Evolutionary conservation across 192 early-diverging fungal genomes (phyloP).

Genomic region (Coemansia sp.): DNA sequence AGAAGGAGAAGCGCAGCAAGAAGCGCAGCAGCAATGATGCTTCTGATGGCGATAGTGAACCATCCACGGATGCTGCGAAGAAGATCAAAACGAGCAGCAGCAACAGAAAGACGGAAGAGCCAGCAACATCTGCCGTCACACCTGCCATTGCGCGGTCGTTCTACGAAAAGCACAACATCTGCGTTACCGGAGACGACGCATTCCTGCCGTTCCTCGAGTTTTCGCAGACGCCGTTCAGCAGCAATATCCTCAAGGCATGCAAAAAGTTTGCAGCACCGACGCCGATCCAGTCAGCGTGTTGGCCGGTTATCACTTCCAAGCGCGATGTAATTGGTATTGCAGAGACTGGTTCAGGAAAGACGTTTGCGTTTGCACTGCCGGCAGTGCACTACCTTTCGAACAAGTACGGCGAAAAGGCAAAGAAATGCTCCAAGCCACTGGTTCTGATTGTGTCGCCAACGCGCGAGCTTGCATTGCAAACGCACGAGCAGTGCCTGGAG

Average conservation of each 20-base stretch:
- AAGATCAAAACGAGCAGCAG: slow-evolving; percentile 32
- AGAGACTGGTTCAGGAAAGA: slow-evolving; percentile 95
- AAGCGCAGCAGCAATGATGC: slow-evolving; percentile 32
- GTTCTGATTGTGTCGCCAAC: slow-evolving; percentile 92
- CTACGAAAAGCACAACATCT: slow-evolving; percentile 64
- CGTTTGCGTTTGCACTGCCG: slow-evolving; percentile 91
- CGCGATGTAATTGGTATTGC: slow-evolving; percentile 95
- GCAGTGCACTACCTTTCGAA: slow-evolving; percentile 77
- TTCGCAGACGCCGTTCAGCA: slow-evolving; percentile 67
- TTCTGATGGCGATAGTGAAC: slow-evolving; percentile 11
- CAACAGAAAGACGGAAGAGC: not conserved
- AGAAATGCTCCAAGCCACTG: slow-evolving; percentile 67
- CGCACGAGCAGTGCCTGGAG: slow-evolving; percentile 81
- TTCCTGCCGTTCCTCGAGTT: slow-evolving; percentile 76
- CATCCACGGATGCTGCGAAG: slow-evolving; percentile 22
- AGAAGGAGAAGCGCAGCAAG: slow-evolving; percentile 38
- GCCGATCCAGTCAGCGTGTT: slow-evolving; percentile 90
- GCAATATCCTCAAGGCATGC: slow-evolving; percentile 63
- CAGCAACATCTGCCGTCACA: slow-evolving; percentile 17
- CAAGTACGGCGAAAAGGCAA: slow-evolving; percentile 64
- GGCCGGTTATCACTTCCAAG: slow-evolving; percentile 81
- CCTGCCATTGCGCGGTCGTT: slow-evolving; percentile 47
- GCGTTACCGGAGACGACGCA: slow-evolving; percentile 57
- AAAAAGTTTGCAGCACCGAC: slow-evolving; percentile 81
- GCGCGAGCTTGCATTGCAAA: slow-evolving; percentile 94